Evolutionary conservation across 2,329 filamentous ascomycete species (phyloP).

Genomic region (Ophiostoma tasmaniense): DNA sequence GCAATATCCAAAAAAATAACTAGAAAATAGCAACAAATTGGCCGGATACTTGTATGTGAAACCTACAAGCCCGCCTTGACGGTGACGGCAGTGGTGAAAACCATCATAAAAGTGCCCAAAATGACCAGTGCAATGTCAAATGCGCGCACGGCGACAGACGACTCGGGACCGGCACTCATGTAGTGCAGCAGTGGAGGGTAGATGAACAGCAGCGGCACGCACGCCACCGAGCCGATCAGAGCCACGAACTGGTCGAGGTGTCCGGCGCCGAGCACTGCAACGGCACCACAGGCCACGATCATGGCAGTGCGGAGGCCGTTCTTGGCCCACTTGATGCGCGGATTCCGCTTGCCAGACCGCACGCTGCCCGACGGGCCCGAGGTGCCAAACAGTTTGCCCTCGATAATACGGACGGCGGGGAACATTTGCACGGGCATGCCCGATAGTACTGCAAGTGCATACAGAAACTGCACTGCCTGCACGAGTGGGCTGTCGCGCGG

Average conservation of each 20-base stretch:
- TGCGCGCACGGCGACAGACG: constrained; percentile 44
- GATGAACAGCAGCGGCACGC: constrained; percentile 68
- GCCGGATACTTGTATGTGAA: no score
- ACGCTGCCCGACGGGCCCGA: constrained; percentile 21
- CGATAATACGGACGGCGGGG: constrained; percentile 63
- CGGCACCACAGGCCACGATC: constrained; percentile 49
- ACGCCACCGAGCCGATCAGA: constrained; percentile 64
- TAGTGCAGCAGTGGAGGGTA: constrained; percentile 66
- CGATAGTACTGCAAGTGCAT: constrained; percentile 64
- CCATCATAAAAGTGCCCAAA: constrained; percentile 43
- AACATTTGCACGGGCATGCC: constrained; percentile 69
- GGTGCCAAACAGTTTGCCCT: constrained; percentile 54
- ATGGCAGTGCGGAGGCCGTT: constrained; percentile 54
- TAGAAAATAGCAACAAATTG: not conserved
- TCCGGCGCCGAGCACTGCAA: constrained; percentile 56
- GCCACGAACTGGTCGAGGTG: constrained; percentile 69
- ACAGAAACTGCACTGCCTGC: constrained; percentile 67
- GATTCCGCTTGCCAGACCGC: constrained; percentile 56
- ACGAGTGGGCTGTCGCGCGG: constrained; percentile 63
- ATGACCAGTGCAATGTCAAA: constrained; percentile 25
- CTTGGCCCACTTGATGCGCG: constrained; percentile 66
- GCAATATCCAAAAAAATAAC: not conserved
- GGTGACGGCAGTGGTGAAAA: constrained; percentile 61
- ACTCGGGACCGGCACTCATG: constrained; percentile 50
- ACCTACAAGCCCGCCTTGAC: constrained; percentile 8